Evolutionary conservation across 2,329 filamentous ascomycete genomes (phyloP), one percentile per base, ranked within the genome.

Genomic region (Penicillium sp.): DNA sequence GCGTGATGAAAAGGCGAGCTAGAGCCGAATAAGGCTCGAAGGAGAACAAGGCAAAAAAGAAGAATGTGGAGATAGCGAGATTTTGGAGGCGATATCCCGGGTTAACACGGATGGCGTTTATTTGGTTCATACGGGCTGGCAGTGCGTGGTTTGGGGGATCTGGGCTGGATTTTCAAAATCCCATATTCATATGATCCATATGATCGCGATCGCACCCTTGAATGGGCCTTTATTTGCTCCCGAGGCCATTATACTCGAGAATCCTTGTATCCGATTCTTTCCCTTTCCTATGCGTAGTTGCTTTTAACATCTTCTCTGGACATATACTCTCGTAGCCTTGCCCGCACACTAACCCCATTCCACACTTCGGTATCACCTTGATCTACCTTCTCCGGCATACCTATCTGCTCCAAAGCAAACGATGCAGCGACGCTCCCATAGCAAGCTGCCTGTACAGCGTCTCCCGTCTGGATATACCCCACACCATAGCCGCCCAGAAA

Each of bases 401-500:
- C 70, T 4, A 73, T 67, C 51, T 75, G 65, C 50, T 67, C 65
- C 7, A 66, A 12, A 2, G 66, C 67, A 61, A 72, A 72, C 8
- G 70, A 73, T 6, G 70, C 69, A 5, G 64, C 70, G 6, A 75
- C 70, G 11, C 66, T 59, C 1, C 69, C 73, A 44, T 70, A 66
- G 37, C 61, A 66, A n/a, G 65, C 65, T 5, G 71, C 67, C 22
- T 67, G 45, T 1, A 62, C n/a, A 1, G 61, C 25, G 58, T 65
- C 55, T 7, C 26, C 37, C 0, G 62, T 65, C 12, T 57, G 51
- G 22, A 62, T 45, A 26, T 69, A 67, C 4, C 68, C 66, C 14
- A 70, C 53, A 3, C 65, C 58, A 49, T 69, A 69, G 1, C 67
- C 71, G 7, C 72, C 72, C 4, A 75, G 57, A 42, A 75, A 74